These are phyloP conservation scores for Alternaria sp. DNA, from an alignment of 2,329 filamentous ascomycete genomes.

Conservation along the genomic window DNA sequence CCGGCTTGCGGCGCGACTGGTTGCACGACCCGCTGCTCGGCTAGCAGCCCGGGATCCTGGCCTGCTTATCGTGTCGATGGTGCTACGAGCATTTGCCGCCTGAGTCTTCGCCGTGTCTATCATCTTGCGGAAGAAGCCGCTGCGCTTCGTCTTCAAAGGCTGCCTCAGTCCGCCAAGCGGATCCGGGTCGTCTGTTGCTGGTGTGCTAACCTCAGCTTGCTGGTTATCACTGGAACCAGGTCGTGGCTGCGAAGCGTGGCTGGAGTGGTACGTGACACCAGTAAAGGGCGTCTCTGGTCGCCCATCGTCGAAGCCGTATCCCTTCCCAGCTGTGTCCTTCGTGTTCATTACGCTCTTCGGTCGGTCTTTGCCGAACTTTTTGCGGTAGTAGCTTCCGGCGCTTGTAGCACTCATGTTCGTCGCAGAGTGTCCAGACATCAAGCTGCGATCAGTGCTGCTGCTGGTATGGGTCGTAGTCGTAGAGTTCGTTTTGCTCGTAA, in stretches of 20 bases:
- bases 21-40: conserved; percentile 50
- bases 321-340: conserved; percentile 48
- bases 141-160: conserved; percentile 74
- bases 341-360: conserved; percentile 71
- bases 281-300: conserved; percentile 66
- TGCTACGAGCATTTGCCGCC: conserved; percentile 86
- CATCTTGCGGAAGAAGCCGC: conserved; percentile 94
- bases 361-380: conserved; percentile 62
- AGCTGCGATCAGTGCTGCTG: conserved; percentile 77
- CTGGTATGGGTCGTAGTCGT: conserved; percentile 68
- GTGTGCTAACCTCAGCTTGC: conserved; percentile 59
- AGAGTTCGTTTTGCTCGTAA: conserved; percentile 86
- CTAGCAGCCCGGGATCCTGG: conserved; percentile 48
- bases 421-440: conserved; percentile 94
- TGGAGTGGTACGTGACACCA: conserved; percentile 88
- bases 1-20: conserved; percentile 38
- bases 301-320: conserved; percentile 45
- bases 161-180: conserved; percentile 77
- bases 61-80: conserved; percentile 68
- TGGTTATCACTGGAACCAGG: conserved; percentile 56
- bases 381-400: conserved; percentile 87
- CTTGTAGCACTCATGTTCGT: conserved; percentile 93
- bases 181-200: conserved; percentile 66
- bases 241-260: conserved; percentile 68
- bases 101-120: conserved; percentile 93